These are phyloP conservation scores for Pseudognaphalium luteoalbum DNA, from an alignment of 129 eudicot species.

Conservation along the genomic window DNA sequence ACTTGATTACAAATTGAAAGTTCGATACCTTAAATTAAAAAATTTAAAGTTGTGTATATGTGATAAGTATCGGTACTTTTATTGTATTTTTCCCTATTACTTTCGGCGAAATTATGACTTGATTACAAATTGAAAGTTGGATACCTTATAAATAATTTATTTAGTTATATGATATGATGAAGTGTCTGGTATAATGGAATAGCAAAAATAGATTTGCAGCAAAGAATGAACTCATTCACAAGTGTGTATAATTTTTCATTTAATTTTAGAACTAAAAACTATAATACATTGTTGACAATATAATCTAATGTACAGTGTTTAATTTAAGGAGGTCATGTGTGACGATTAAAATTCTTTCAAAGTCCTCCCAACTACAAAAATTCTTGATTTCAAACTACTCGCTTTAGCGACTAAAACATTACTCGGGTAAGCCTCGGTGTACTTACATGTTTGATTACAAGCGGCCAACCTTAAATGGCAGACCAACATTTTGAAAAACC, in stretches of 20 bases:
- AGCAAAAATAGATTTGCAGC: not conserved
- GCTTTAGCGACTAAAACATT: not conserved
- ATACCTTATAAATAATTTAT: too few relatives aligned
- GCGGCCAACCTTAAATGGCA: slow-evolving; percentile 72
- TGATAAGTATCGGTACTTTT: too few relatives aligned
- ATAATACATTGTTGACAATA: not conserved
- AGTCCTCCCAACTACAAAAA: slow-evolving; percentile 14
- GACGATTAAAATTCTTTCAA: not conserved
- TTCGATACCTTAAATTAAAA: too few relatives aligned
- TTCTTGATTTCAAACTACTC: slow-evolving; percentile 1
- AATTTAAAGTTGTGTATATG: too few relatives aligned
- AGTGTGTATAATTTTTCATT: not conserved
- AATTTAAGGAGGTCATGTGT: not conserved
- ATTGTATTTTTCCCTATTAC: too few relatives aligned
- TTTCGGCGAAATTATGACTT: too few relatives aligned
- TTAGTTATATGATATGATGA: too few relatives aligned
- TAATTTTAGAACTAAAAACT: not conserved
- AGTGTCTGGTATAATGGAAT: not conserved
- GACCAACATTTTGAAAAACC: slow-evolving; percentile 83
- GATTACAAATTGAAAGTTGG: too few relatives aligned
- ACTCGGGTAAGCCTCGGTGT: not conserved
- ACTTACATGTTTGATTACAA: slow-evolving; percentile 31
- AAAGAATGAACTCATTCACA: not conserved
- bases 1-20: too few relatives aligned
- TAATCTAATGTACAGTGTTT: slow-evolving; percentile 17